Conservation (phyloP, 1,284 basidiomycete genomes). For the Rhizoctonia solani region DNA sequence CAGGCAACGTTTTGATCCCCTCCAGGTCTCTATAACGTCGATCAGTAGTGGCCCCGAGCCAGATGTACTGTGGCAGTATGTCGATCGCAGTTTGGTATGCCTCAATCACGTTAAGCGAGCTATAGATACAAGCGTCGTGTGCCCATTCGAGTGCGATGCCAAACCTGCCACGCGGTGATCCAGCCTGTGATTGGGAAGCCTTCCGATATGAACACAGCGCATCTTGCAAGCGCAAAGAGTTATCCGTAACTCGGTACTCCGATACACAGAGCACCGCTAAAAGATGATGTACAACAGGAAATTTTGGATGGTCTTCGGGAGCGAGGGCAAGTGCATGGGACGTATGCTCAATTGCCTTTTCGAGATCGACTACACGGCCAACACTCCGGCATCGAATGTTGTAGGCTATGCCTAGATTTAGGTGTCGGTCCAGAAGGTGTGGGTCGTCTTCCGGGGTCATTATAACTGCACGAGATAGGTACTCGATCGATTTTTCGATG, state of each 20-base stretch:
- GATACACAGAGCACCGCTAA: not conserved
- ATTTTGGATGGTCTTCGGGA: not conserved
- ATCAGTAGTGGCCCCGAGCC: constrained; percentile 1
- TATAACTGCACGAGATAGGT: not conserved
- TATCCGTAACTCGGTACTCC: not conserved
- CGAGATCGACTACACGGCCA: not conserved
- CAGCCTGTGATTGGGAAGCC: not conserved
- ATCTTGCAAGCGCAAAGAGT: not conserved
- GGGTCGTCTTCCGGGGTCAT: constrained; percentile 12
- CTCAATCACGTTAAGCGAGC: not conserved
- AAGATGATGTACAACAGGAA: not conserved
- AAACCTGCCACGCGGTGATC: not conserved
- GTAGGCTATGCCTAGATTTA: constrained; percentile 14
- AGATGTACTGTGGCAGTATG: constrained; percentile 19
- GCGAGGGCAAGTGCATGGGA: not conserved
- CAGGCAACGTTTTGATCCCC: not conserved
- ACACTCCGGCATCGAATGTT: not conserved
- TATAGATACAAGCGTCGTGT: not conserved
- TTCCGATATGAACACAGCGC: not conserved
- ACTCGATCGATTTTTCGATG: not conserved
- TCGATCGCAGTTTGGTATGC: constrained; percentile 6
- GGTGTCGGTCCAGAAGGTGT: not conserved
- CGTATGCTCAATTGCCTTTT: constrained; percentile 10
- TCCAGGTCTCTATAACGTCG: not conserved
- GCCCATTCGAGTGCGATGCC: constrained; percentile 9